Evolutionary conservation across 2,329 filamentous ascomycete genomes (phyloP).

Genomic region (Hypoxylon sp.): DNA sequence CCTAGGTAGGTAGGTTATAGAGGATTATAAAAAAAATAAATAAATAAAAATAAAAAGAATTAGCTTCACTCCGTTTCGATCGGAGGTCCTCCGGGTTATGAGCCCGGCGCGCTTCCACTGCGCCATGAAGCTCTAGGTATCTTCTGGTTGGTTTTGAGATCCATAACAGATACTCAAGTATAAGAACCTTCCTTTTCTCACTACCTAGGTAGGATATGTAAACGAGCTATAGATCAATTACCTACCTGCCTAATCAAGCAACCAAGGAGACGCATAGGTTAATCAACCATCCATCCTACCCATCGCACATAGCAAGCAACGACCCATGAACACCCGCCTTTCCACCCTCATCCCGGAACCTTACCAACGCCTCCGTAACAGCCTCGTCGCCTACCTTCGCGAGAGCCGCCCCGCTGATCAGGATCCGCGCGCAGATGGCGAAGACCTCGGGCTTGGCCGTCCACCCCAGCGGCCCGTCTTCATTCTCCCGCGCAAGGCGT

Average conservation of each 20-base stretch:
- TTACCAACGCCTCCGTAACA: constrained; percentile 38
- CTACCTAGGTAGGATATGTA: not conserved
- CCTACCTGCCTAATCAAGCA: not conserved
- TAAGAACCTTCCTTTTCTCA: no score
- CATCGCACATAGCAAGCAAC: constrained; percentile 45
- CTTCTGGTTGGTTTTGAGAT: no score
- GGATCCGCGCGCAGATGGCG: constrained; percentile 64
- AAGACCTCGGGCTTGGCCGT: constrained; percentile 76
- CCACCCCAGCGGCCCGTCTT: constrained; percentile 74
- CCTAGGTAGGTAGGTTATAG: no score
- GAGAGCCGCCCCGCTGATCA: constrained; percentile 56
- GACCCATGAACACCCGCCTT: constrained; percentile 44
- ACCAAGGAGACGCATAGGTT: not conserved
- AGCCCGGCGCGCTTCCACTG: no score
- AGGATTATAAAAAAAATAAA: no score
- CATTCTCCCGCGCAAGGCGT: constrained; percentile 43
- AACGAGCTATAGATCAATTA: not conserved
- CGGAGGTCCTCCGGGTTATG: no score
- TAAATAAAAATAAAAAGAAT: no score
- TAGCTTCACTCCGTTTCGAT: no score
- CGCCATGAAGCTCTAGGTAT: no score
- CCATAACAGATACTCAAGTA: no score
- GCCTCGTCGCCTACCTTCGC: constrained; percentile 16
- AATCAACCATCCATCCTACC: constrained; percentile 8
- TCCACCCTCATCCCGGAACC: constrained; percentile 42